Evolutionary conservation across 2,329 filamentous ascomycete genomes (phyloP).

Genomic region (Sarocladium strictum): DNA sequence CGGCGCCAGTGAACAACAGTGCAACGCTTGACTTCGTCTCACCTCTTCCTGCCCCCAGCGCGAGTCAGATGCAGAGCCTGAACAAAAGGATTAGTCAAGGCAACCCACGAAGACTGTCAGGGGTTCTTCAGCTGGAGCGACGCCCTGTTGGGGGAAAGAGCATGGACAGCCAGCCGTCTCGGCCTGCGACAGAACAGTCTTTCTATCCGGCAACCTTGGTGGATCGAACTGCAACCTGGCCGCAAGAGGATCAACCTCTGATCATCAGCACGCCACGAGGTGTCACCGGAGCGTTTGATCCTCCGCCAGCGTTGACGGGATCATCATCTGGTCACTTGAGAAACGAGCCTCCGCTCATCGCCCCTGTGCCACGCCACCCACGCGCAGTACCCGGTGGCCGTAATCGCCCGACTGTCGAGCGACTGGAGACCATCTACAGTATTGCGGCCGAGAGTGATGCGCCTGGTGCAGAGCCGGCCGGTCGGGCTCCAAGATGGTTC

Average conservation of each 20-base stretch:
- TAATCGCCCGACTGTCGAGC: slow-evolving; percentile 42
- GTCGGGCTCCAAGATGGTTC: slow-evolving; percentile 1
- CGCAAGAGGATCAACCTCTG: slow-evolving; percentile 43
- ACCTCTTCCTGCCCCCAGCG: slow-evolving; percentile 32
- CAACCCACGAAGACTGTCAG: slow-evolving; percentile 36
- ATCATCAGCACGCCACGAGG: slow-evolving; percentile 57
- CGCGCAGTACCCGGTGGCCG: slow-evolving; percentile 27
- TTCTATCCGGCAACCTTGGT: slow-evolving; percentile 13
- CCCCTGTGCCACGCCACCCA: slow-evolving; percentile 47
- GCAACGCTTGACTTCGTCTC: slow-evolving; percentile 26
- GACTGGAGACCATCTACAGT: slow-evolving; percentile 51
- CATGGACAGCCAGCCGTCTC: not conserved
- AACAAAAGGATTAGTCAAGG: slow-evolving; percentile 31
- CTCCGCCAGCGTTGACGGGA: not conserved
- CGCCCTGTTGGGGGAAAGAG: slow-evolving; percentile 31
- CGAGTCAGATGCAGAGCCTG: slow-evolving; percentile 32
- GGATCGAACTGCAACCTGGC: slow-evolving; percentile 14
- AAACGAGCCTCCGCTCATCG: slow-evolving; percentile 41
- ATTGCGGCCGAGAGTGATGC: slow-evolving; percentile 14
- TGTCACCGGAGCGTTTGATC: slow-evolving; percentile 46
- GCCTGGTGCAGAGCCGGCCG: not conserved
- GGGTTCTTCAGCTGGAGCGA: slow-evolving; percentile 34
- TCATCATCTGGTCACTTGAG: slow-evolving; percentile 20
- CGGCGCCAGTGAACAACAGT: slow-evolving; percentile 29
- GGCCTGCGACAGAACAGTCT: slow-evolving; percentile 14